A percentile compares a stretch with the other conserved stretches of the same genome.
Evolutionary conservation across 2,329 filamentous ascomycete species (phyloP).

Genomic region (Ophiostoma perfectum): DNA sequence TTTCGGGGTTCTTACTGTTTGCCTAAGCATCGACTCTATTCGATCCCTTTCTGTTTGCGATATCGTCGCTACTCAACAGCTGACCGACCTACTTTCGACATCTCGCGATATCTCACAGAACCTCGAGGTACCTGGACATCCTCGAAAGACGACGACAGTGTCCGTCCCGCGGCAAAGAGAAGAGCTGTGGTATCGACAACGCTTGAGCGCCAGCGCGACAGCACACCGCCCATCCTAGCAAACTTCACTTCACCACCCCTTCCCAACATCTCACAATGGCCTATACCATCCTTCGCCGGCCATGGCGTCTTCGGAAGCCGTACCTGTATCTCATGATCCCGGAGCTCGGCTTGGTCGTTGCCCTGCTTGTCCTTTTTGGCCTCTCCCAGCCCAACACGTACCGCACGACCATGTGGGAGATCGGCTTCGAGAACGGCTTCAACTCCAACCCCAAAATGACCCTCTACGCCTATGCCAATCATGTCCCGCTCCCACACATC

Average conservation of each 20-base stretch:
- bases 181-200: neutral
- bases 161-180: too few species aligned
- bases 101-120: too few species aligned
- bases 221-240: neutral
- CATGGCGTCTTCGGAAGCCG: conserved; percentile 53
- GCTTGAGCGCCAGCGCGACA: neutral
- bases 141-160: too few species aligned
- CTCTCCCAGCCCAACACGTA: conserved; percentile 69
- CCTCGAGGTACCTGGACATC: too few species aligned
- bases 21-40: neutral
- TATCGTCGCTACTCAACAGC: too few species aligned
- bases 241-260: neutral
- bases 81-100: too few species aligned
- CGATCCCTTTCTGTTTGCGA: neutral
- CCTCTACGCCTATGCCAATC: conserved; percentile 69
- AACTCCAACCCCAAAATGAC: conserved; percentile 68
- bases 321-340: conserved; percentile 59
- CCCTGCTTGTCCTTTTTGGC: conserved; percentile 63
- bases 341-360: conserved; percentile 61
- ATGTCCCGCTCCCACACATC: conserved; percentile 53
- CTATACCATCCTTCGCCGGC: conserved; percentile 54
- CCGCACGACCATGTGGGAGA: conserved; percentile 65
- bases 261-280: conserved; percentile 31
- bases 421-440: conserved; percentile 64
- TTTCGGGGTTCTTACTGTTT: neutral